phyloP scores from a whole-genome alignment of 495 filamentous ascomycete genomes.

The Penicillium diatomitis region DNA sequence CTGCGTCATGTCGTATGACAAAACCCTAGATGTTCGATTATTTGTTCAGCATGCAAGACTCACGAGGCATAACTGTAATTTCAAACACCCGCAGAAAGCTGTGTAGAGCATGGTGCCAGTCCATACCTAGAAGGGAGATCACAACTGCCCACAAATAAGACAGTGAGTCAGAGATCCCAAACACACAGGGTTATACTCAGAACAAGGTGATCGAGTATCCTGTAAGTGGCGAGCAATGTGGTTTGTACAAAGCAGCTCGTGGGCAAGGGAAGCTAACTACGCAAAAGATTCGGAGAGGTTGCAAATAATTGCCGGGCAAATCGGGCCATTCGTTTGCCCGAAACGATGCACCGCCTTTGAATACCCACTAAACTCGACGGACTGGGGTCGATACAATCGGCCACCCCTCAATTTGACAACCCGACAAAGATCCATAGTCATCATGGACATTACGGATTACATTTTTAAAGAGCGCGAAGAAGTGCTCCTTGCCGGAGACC shows the following conservation, averaged over 20 bases:
- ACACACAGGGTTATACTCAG: no score
- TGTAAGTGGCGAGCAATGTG: background rate
- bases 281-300: constrained; percentile 18
- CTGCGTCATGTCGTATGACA: constrained; percentile 22
- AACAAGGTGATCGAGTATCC: background rate
- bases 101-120: constrained; percentile 8
- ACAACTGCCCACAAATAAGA: no score
- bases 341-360: constrained; percentile 25
- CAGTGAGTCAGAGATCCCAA: no score
- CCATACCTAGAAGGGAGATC: constrained; percentile 12
- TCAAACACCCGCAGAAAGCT: constrained; percentile 7
- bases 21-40: background rate
- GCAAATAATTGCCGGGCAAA: constrained; percentile 19
- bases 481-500: constrained; percentile 78
- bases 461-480: constrained; percentile 68
- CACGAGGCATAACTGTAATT: background rate
- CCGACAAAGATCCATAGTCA: no score
- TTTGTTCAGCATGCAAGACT: constrained; percentile 6
- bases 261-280: background rate
- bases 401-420: constrained; percentile 6
- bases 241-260: background rate
- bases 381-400: constrained; percentile 5
- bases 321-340: constrained; percentile 33
- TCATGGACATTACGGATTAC: constrained; percentile 87
- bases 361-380: constrained; percentile 7